phyloP scores from a whole-genome alignment of 352 stramenopile genomes.

The Plasmopara muralis region DNA sequence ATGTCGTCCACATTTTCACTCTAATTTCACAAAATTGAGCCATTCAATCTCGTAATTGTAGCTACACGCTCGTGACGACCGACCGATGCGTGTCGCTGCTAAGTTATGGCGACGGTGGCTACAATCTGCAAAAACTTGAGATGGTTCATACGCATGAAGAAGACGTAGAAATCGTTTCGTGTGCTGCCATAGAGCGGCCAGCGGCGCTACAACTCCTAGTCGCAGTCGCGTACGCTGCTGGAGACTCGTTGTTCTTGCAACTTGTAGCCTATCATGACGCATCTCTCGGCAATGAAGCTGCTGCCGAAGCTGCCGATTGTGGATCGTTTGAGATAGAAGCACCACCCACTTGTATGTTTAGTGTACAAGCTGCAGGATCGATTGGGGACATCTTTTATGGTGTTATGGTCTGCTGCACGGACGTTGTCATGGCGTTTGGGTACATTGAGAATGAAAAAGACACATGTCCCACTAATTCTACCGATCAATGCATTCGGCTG shows the following conservation, averaged over 20 bases:
- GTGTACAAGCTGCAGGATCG: conserved; percentile 27
- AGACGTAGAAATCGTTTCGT: conserved; percentile 36
- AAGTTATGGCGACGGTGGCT: conserved; percentile 27
- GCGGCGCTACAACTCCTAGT: conserved; percentile 21
- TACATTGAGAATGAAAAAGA: conserved; percentile 38
- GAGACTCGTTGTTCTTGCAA: conserved; percentile 29
- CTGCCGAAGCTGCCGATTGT: conserved; percentile 4
- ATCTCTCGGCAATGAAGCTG: conserved; percentile 8
- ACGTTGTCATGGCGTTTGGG: conserved; percentile 56
- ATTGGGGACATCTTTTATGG: conserved; percentile 40
- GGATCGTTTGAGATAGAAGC: conserved; percentile 52
- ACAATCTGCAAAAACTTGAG: conserved; percentile 32
- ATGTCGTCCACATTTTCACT: neutral
- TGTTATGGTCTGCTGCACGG: conserved; percentile 51
- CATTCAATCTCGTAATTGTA: conserved; percentile 11
- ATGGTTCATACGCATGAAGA: conserved; percentile 22
- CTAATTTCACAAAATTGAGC: neutral
- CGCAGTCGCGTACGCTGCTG: conserved; percentile 44
- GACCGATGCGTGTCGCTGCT: conserved; percentile 51
- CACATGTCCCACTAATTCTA: neutral
- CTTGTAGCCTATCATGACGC: conserved; percentile 14
- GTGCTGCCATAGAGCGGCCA: conserved; percentile 38
- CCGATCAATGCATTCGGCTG: conserved; percentile 35
- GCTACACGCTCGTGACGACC: conserved; percentile 60
- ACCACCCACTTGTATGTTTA: conserved; percentile 47